A percentile compares a stretch with the other conserved stretches of the same genome.
These are phyloP conservation scores for Cyclanthera cordifolia DNA, from an alignment of 306 rosid genomes.

Conservation along the genomic window DNA sequence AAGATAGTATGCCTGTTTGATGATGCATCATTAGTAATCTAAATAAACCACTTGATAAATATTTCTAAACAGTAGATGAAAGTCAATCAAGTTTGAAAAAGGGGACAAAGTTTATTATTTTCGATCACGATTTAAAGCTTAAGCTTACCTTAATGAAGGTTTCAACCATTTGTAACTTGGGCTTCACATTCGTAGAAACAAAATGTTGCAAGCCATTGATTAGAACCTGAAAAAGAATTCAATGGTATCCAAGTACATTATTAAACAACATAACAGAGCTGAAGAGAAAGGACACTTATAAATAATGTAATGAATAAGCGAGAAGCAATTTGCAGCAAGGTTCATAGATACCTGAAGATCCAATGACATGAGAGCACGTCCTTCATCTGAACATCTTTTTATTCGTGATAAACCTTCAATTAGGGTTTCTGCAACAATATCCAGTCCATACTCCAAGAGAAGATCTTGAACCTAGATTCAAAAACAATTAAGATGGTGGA, in stretches of 20 bases:
- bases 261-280: constrained; percentile 15
- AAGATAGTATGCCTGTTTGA: constrained; percentile 83
- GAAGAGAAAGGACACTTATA: background rate
- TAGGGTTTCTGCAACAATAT: constrained; percentile 73
- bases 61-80: background rate
- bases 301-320: constrained; percentile 19
- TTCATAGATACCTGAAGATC: constrained; percentile 61
- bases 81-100: background rate
- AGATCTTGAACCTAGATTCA: constrained; percentile 52
- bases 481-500: background rate
- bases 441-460: constrained; percentile 67
- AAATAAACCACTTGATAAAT: background rate
- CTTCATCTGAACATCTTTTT: constrained; percentile 92
- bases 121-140: background rate
- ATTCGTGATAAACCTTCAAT: constrained; percentile 91
- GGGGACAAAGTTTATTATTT: background rate
- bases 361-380: constrained; percentile 91
- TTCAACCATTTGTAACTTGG: constrained; percentile 76
- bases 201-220: constrained; percentile 92
- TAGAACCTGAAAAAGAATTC: constrained; percentile 56
- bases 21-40: constrained; percentile 16
- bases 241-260: constrained; percentile 16
- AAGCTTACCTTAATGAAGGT: constrained; percentile 74
- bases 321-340: background rate
- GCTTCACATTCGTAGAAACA: constrained; percentile 58